Evolutionary conservation across 306 rosid genomes (phyloP).

Genomic region (Datisca glomerata): DNA sequence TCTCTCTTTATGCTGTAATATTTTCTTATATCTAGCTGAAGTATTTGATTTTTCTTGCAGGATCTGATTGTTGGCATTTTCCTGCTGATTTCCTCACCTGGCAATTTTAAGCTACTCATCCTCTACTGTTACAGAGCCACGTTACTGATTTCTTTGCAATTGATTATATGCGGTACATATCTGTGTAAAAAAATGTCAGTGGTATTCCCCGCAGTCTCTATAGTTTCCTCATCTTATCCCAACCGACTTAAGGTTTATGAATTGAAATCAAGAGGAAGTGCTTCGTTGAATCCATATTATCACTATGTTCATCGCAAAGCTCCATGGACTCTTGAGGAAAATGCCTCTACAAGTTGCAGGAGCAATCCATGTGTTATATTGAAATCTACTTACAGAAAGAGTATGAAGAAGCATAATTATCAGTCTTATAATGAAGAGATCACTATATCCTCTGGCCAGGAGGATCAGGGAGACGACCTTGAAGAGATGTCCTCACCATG

Average conservation of each 20-base stretch:
- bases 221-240: slow-evolving; percentile 25
- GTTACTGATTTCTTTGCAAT: too few species aligned
- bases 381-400: slow-evolving; percentile 17
- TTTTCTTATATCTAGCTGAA: too few species aligned
- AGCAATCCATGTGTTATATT: slow-evolving; percentile 11
- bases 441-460: slow-evolving; percentile 22
- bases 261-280: slow-evolving; percentile 15
- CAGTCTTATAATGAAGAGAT: slow-evolving; percentile 26
- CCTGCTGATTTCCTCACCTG: too few species aligned
- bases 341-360: slow-evolving; percentile 4
- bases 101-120: too few species aligned
- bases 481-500: slow-evolving; percentile 52
- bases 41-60: too few species aligned
- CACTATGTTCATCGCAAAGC: slow-evolving; percentile 17
- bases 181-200: slow-evolving; percentile 69
- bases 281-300: slow-evolving; percentile 13
- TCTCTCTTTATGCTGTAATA: too few species aligned
- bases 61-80: too few species aligned
- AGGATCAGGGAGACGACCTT: slow-evolving; percentile 31
- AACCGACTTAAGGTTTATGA: slow-evolving; percentile 12
- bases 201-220: slow-evolving; percentile 26
- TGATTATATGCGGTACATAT: too few species aligned
- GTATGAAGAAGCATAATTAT: slow-evolving; percentile 22
- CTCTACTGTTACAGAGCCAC: too few species aligned
- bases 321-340: slow-evolving; percentile 6